Evolutionary conservation across 2,329 filamentous ascomycete species (phyloP), one percentile per base, ranked within the genome.

Genomic region (Aspergillus sclerotialis): DNA sequence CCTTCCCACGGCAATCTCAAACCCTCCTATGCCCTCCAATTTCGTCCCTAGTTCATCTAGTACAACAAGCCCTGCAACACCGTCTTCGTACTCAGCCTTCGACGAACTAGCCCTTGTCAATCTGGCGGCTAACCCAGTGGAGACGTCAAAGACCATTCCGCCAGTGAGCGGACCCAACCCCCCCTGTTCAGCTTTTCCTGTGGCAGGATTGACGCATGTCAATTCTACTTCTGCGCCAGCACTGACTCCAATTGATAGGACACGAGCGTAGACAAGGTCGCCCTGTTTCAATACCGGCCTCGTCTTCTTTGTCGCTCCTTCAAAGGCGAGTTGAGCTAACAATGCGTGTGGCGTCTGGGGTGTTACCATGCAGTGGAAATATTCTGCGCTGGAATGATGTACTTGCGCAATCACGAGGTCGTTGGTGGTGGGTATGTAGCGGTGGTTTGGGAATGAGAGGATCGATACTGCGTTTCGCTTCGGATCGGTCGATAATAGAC

Each of bases 361-460:
- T 17, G 85, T 82, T 34, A 96, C 72, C 47, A 74, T 72, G 59
- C 88, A 88, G 61, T 84, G 80, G 71, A 85, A 95, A 56, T 76
- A 75, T 49, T 96, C 92, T 37, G 73, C 70, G 32, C 79, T 75
- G 36, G 79, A 81, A 58, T 82, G 84, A 53, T 84, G 78, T 48
- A 96, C 73, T 45, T 85, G 88, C 39, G 86, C 89, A 55, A 98
- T 85, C 45, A 96, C 80, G 30, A 94, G 77, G 60, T 98, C 92
- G 55, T 82, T 82, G n/a, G 75, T 68, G 12, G 78, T 73, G 9
- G 92, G 87, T 23, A 78, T 70, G 56, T 96, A 98, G 77, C 92
- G 54, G 33, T 55, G 54, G 37, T 60, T 54, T 6, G 61, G 46
- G 35, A 63, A 56, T 16, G 58, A 48, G 24, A 59, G 52, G 16